Conservation (phyloP, 257 asterid genomes). For the Nicotiana paniculata region DNA sequence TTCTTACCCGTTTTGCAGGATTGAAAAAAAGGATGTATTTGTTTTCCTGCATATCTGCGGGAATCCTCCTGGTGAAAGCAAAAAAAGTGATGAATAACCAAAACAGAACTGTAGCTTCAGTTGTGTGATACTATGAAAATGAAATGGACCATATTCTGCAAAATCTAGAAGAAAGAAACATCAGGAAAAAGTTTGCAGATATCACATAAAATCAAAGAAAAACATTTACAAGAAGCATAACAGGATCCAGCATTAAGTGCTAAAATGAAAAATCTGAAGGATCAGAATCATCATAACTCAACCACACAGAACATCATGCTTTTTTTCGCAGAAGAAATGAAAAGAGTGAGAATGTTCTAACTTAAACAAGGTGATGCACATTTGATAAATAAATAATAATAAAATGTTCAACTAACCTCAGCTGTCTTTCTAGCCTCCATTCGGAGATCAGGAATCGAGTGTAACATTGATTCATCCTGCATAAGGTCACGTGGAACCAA, state of each 20-base stretch:
- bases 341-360: neutral
- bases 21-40: constrained; percentile 86
- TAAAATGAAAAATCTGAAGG: neutral
- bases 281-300: neutral
- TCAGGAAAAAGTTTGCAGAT: neutral
- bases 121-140: neutral
- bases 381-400: neutral
- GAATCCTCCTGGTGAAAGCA: constrained; percentile 62
- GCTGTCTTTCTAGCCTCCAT: constrained; percentile 76
- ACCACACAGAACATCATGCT: neutral
- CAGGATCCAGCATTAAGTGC: neutral
- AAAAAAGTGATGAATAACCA: constrained; percentile 5
- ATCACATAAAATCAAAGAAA: neutral
- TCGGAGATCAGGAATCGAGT: constrained; percentile 58
- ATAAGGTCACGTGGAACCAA: constrained; percentile 36
- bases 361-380: neutral
- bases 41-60: constrained; percentile 73
- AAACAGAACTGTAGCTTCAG: neutral
- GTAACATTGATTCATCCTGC: constrained; percentile 40
- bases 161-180: neutral
- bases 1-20: constrained; percentile 56
- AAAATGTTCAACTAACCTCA: constrained; percentile 45
- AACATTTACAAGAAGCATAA: neutral
- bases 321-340: neutral
- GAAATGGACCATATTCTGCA: constrained; percentile 5